These are phyloP conservation scores for Mollisia scopiformis DNA, from an alignment of 2,329 filamentous ascomycete species.

Conservation along the genomic window DNA sequence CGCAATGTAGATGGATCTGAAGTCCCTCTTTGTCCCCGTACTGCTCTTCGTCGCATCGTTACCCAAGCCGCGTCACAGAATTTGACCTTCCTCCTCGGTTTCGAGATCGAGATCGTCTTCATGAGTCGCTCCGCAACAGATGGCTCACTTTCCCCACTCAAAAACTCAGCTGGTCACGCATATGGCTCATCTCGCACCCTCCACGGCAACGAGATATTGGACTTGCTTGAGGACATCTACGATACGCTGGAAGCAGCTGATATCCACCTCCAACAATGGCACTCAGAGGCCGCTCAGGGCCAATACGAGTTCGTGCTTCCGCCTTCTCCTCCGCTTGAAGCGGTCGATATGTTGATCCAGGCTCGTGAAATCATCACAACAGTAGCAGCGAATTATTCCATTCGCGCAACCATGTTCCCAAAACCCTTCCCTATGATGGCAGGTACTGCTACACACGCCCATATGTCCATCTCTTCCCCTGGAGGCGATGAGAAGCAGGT, in stretches of 20 bases:
- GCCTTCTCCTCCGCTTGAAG: conserved; percentile 62
- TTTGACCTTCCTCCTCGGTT: conserved; percentile 69
- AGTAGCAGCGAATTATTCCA: conserved; percentile 62
- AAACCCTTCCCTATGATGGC: conserved; percentile 62
- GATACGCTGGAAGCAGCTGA: conserved; percentile 60
- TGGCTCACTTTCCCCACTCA: conserved; percentile 40
- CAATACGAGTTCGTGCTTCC: conserved; percentile 80
- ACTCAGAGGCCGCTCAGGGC: conserved; percentile 72
- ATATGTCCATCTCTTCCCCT: conserved; percentile 63
- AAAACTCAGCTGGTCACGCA: conserved; percentile 66
- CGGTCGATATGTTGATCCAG: conserved; percentile 73
- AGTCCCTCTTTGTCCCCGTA: conserved; percentile 65
- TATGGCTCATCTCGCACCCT: conserved; percentile 71
- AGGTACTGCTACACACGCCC: conserved; percentile 70
- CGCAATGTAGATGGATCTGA: conserved; percentile 54
- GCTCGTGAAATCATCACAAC: conserved; percentile 70
- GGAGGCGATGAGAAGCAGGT: conserved; percentile 38
- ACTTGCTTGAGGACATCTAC: conserved; percentile 68
- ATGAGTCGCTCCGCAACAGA: conserved; percentile 45
- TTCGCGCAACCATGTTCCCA: conserved; percentile 74
- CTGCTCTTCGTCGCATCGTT: conserved; percentile 59
- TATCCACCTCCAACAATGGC: conserved; percentile 72
- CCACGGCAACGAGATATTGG: conserved; percentile 57
- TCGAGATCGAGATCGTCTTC: conserved; percentile 82
- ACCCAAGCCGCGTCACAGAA: conserved; percentile 52